These are phyloP conservation scores for Chaetoceros muelleri DNA, from an alignment of 108 stramenopile genomes.

Conservation along the genomic window DNA sequence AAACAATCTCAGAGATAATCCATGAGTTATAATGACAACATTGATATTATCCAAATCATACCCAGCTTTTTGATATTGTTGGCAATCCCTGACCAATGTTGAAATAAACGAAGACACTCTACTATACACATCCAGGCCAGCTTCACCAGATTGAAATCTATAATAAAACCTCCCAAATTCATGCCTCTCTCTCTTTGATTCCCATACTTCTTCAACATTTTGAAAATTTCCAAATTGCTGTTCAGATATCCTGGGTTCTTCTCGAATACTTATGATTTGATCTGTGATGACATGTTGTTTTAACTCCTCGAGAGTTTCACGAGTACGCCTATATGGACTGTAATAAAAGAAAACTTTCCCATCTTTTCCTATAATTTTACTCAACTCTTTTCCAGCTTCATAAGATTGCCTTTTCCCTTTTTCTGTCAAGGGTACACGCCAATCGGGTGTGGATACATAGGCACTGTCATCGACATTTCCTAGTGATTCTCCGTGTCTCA, in stretches of 20 bases:
- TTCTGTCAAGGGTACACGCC: conserved; percentile 51
- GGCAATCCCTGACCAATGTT: conserved; percentile 57
- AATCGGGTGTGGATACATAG: conserved; percentile 61
- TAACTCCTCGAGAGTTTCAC: conserved; percentile 33
- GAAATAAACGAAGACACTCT: conserved; percentile 50
- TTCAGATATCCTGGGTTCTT: conserved; percentile 69
- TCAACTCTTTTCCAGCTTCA: conserved; percentile 34
- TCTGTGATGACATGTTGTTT: conserved; percentile 19
- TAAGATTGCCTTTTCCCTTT: conserved; percentile 37
- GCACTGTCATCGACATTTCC: conserved; percentile 65
- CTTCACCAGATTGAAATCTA: conserved; percentile 42
- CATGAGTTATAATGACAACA: conserved; percentile 77
- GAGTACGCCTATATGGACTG: conserved; percentile 44
- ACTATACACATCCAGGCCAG: conserved; percentile 46
- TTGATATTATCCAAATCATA: conserved; percentile 33
- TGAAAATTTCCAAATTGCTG: conserved; percentile 83
- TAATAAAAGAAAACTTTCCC: conserved; percentile 26
- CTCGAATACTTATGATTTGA: conserved; percentile 35
- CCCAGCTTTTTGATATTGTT: conserved; percentile 20
- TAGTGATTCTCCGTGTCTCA: conserved; percentile 60
- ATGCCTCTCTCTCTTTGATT: conserved; percentile 15
- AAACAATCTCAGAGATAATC: conserved; percentile 66
- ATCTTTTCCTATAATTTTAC: conserved; percentile 17
- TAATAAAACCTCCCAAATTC: conserved; percentile 52
- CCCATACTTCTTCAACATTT: conserved; percentile 22